Conservation (phyloP, 2,329 filamentous ascomycete species). For the Fusarium brachygibbosum region DNA sequence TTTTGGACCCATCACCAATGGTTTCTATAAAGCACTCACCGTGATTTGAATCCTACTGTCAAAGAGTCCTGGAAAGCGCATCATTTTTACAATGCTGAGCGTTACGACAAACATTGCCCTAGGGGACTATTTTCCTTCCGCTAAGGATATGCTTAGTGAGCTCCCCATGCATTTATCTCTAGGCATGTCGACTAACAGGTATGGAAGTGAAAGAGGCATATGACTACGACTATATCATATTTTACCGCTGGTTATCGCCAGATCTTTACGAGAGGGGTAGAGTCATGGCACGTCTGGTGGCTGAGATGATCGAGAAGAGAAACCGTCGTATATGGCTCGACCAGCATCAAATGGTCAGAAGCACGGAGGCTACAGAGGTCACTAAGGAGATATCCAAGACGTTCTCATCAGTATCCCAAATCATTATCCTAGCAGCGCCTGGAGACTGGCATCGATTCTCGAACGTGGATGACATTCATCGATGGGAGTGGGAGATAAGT, state of each 20-base stretch:
- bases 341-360: constrained; percentile 22
- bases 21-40: too few species aligned
- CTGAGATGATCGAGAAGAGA: constrained; percentile 23
- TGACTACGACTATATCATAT: constrained; percentile 26
- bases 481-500: constrained; percentile 34
- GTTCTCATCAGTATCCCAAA: constrained; percentile 9
- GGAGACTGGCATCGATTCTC: constrained; percentile 21
- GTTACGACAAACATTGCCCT: background rate
- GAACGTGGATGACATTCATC: constrained; percentile 23
- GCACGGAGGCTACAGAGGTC: constrained; percentile 4
- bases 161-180: too few species aligned
- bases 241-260: constrained; percentile 24
- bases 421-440: constrained; percentile 2
- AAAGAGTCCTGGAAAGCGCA: rapidly evolving
- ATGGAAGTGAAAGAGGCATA: background rate
- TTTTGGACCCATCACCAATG: background rate
- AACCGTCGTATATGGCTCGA: constrained; percentile 23
- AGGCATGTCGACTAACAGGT: too few species aligned
- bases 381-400: constrained; percentile 9
- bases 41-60: rapidly evolving
- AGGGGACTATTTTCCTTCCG: background rate
- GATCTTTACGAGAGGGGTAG: constrained; percentile 20
- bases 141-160: too few species aligned
- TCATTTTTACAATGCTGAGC: background rate
- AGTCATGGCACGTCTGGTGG: constrained; percentile 24